These are phyloP conservation scores for Rhododendron ferrugineum DNA, from an alignment of 148 eudicot species.

Conservation along the genomic window DNA sequence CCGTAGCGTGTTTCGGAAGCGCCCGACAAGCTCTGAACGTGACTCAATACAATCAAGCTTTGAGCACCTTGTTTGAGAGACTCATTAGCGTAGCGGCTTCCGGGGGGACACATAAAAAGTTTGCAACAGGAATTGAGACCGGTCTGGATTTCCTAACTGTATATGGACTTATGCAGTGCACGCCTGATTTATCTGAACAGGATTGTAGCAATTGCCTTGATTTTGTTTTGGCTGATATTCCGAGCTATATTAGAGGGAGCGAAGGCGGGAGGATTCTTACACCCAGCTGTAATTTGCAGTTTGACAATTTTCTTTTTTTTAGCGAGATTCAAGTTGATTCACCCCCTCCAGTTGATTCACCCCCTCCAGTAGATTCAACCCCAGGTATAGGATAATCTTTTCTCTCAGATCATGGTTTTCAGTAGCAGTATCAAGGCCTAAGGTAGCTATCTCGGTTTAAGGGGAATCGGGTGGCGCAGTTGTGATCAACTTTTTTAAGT, in stretches of 20 bases:
- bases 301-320: constrained; percentile 3
- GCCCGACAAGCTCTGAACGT: neutral
- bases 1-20: neutral
- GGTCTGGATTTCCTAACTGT: constrained; percentile 5
- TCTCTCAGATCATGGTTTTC: too few relatives aligned
- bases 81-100: constrained; percentile 13
- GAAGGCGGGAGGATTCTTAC: constrained; percentile 15
- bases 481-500: too few relatives aligned
- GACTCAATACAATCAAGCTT: neutral
- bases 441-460: too few relatives aligned
- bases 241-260: neutral
- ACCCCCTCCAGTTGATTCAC: too few relatives aligned
- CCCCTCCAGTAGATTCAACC: too few relatives aligned
- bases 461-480: too few relatives aligned
- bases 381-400: too few relatives aligned
- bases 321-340: neutral
- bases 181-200: neutral
- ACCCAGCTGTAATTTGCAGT: constrained; percentile 26
- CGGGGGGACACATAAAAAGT: constrained; percentile 8
- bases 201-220: neutral
- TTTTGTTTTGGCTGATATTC: neutral
- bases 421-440: too few relatives aligned
- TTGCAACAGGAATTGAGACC: constrained; percentile 21
- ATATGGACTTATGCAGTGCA: constrained; percentile 6
- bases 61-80: constrained; percentile 11